These are phyloP conservation scores for Penicillium sp. DNA, from an alignment of 2,329 filamentous ascomycete species.

Conservation along the genomic window DNA sequence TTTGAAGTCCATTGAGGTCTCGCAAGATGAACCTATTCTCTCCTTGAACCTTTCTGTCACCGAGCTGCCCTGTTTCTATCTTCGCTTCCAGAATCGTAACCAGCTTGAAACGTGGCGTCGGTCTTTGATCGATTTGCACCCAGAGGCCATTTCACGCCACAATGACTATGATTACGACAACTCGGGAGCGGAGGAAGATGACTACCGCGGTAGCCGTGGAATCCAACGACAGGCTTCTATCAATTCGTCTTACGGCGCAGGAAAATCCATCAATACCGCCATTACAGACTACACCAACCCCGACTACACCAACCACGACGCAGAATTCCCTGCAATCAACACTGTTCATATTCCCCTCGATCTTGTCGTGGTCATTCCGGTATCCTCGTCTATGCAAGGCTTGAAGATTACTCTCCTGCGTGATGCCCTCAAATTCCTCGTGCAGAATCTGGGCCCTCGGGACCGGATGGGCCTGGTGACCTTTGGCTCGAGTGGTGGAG, in stretches of 20 bases:
- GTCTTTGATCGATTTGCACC: conserved; percentile 79
- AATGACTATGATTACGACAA: conserved; percentile 78
- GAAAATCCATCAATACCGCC: conserved; percentile 80
- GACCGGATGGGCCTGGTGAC: conserved; percentile 97
- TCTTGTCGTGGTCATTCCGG: conserved; percentile 92
- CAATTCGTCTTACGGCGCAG: conserved; percentile 77
- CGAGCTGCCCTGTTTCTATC: conserved; percentile 90
- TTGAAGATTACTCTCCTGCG: conserved; percentile 93
- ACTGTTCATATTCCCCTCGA: conserved; percentile 89
- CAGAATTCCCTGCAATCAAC: conserved; percentile 55
- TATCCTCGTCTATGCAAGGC: conserved; percentile 99
- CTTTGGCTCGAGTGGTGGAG: conserved; percentile 90
- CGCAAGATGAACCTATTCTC: conserved; percentile 74
- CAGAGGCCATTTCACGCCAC: conserved; percentile 61
- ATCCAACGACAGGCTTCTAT: conserved; percentile 76
- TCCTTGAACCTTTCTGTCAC: conserved; percentile 87
- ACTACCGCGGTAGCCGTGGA: conserved; percentile 60
- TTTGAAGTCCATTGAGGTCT: conserved; percentile 79
- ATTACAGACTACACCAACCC: conserved; percentile 88
- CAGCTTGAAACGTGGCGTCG: conserved; percentile 91
- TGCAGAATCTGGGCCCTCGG: conserved; percentile 82
- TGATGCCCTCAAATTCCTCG: conserved; percentile 88
- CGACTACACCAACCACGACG: conserved; percentile 73
- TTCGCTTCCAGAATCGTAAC: conserved; percentile 75
- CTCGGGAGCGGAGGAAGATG: conserved; percentile 85